phyloP scores from a whole-genome alignment of 768 basidiomycete species.

The Suillus subaureus region DNA sequence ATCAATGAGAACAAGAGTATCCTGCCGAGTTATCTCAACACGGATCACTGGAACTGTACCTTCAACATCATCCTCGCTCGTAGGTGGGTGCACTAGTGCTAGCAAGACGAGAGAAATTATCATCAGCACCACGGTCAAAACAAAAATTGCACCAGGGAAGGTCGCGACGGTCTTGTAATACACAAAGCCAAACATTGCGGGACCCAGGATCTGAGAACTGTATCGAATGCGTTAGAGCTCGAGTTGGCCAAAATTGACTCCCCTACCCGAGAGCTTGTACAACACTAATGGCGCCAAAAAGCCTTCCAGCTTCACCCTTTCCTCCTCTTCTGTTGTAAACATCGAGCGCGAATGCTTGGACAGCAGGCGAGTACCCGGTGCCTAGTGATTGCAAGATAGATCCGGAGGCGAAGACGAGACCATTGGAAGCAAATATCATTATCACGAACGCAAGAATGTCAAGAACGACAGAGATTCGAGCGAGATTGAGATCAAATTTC shows the following conservation, averaged over 20 bases:
- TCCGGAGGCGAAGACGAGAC: constrained; percentile 52
- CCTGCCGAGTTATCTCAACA: constrained; percentile 1
- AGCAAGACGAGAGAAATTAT: constrained; percentile 47
- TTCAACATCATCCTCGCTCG: constrained; percentile 9
- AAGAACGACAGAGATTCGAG: constrained; percentile 60
- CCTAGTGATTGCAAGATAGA: constrained; percentile 59
- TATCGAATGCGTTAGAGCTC: neutral
- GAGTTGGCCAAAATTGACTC: constrained; percentile 13
- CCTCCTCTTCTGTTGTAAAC: constrained; percentile 58
- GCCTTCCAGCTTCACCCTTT: constrained; percentile 59
- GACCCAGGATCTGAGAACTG: constrained; percentile 71
- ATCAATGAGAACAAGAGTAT: constrained; percentile 5
- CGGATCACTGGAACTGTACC: constrained; percentile 4
- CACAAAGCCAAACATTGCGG: constrained; percentile 69
- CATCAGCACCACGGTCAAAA: constrained; percentile 48
- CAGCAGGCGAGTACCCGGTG: constrained; percentile 63
- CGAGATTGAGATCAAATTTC: constrained; percentile 69
- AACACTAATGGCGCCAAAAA: constrained; percentile 84
- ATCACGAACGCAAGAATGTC: constrained; percentile 54
- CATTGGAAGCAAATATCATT: constrained; percentile 50
- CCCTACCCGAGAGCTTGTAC: constrained; percentile 64
- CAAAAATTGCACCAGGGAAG: constrained; percentile 72
- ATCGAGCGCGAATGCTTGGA: constrained; percentile 72
- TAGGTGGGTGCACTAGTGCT: constrained; percentile 47
- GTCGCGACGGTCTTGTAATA: constrained; percentile 71